Percentiles rank a stretch among this genome's conserved stretches.
These are phyloP conservation scores for Stephanocyclus meneghinianus DNA, from an alignment of 352 stramenopile species.

Conservation along the genomic window DNA sequence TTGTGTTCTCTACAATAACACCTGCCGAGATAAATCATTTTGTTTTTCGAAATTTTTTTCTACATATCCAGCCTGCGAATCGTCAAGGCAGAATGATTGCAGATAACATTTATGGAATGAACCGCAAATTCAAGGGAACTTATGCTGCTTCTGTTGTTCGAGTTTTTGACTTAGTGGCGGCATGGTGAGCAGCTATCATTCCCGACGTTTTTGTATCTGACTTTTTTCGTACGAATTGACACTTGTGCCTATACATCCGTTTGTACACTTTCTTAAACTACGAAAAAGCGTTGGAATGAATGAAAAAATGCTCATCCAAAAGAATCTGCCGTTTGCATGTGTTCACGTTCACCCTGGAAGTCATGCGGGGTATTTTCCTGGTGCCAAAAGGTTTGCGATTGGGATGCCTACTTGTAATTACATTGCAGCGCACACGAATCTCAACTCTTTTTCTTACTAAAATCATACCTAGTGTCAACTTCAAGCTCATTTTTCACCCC, in stretches of 20 bases:
- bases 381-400: conserved; percentile 36
- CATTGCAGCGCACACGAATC: not conserved
- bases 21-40: too few species aligned
- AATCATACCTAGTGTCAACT: conserved; percentile 48
- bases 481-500: conserved; percentile 77
- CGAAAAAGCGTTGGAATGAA: conserved; percentile 65
- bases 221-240: too few species aligned
- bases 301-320: conserved; percentile 64
- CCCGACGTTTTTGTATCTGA: not conserved
- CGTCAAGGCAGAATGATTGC: conserved; percentile 76
- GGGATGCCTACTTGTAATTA: not conserved
- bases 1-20: too few species aligned
- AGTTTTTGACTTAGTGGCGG: conserved; percentile 76
- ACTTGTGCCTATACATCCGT: not conserved
- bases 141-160: conserved; percentile 70
- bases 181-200: conserved; percentile 19
- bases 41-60: not conserved
- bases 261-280: not conserved
- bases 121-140: conserved; percentile 69
- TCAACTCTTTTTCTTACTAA: not conserved
- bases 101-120: conserved; percentile 73
- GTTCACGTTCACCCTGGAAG: conserved; percentile 68
- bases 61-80: conserved; percentile 54
- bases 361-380: conserved; percentile 80
- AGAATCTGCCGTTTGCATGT: conserved; percentile 47